Conservation (phyloP, 2,329 filamentous ascomycete genomes). For the Ophiostoma pallidulum region DNA sequence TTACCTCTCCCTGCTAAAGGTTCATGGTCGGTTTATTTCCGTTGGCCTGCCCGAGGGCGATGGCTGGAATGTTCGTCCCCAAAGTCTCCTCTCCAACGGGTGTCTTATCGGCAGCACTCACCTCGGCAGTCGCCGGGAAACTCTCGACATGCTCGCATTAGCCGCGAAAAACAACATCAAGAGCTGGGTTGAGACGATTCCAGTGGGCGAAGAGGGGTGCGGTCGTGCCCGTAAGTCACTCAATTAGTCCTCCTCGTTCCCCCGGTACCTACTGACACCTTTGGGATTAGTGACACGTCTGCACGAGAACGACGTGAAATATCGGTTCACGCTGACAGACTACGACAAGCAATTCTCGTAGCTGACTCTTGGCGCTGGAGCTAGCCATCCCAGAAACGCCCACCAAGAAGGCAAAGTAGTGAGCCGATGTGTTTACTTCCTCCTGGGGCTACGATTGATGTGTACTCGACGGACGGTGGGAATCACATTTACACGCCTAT, state of each 20-base stretch:
- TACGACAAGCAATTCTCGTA: conserved; percentile 43
- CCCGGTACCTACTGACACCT: too few species aligned
- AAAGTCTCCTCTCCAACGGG: conserved; percentile 66
- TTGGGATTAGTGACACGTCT: conserved; percentile 37
- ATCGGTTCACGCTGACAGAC: conserved; percentile 63
- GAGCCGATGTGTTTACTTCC: too few species aligned
- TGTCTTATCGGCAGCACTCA: conserved; percentile 62
- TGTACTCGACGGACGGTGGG: too few species aligned
- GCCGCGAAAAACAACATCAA: conserved; percentile 58
- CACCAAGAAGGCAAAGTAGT: too few species aligned
- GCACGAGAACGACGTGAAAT: conserved; percentile 59
- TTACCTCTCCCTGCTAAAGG: conserved; percentile 70
- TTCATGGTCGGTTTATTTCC: conserved; percentile 69
- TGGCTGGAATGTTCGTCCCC: conserved; percentile 59
- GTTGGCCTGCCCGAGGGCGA: conserved; percentile 71
- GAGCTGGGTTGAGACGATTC: conserved; percentile 62
- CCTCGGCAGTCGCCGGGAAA: conserved; percentile 59
- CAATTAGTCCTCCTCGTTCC: conserved; percentile 45
- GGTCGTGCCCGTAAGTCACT: conserved; percentile 42
- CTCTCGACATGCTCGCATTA: conserved; percentile 60
- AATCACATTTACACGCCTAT: too few species aligned
- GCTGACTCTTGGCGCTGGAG: too few species aligned
- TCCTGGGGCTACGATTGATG: too few species aligned
- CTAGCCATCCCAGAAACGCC: too few species aligned
- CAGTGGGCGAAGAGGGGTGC: conserved; percentile 51